phyloP scores from a whole-genome alignment of 768 basidiomycete genomes.

The Lentinula sp. region DNA sequence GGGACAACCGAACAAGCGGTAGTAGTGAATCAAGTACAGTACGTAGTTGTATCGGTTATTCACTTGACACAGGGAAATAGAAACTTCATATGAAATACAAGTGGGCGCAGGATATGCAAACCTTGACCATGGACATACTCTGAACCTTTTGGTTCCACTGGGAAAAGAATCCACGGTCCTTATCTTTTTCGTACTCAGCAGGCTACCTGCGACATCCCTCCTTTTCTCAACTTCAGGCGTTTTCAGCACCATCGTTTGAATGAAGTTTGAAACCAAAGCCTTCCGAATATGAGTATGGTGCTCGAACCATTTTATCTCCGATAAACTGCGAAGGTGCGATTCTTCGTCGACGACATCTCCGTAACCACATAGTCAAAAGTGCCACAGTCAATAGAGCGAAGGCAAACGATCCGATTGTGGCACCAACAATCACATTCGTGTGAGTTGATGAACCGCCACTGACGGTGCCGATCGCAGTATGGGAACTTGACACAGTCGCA shows the following conservation, averaged over 20 bases:
- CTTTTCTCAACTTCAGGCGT: no score
- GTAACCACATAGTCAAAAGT: background rate
- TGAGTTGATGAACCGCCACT: background rate
- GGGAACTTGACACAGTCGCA: no score
- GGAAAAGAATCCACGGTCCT: no score
- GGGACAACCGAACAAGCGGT: constrained; percentile 63
- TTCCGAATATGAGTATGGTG: background rate
- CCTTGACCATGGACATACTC: no score
- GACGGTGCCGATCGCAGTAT: no score
- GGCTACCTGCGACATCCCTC: no score
- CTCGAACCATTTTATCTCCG: background rate
- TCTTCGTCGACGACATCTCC: background rate
- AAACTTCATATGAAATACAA: no score
- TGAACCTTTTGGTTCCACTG: no score
- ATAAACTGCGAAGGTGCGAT: background rate
- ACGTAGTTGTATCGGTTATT: no score
- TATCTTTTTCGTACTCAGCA: no score
- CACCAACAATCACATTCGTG: background rate
- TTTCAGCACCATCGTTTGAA: background rate
- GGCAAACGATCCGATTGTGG: background rate
- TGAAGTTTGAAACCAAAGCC: background rate
- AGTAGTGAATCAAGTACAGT: background rate
- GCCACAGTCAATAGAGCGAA: background rate
- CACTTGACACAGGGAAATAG: no score
- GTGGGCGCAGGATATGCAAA: no score